Evolutionary conservation across 495 filamentous ascomycete species (phyloP).

Genomic region (Talaromyces ruber): DNA sequence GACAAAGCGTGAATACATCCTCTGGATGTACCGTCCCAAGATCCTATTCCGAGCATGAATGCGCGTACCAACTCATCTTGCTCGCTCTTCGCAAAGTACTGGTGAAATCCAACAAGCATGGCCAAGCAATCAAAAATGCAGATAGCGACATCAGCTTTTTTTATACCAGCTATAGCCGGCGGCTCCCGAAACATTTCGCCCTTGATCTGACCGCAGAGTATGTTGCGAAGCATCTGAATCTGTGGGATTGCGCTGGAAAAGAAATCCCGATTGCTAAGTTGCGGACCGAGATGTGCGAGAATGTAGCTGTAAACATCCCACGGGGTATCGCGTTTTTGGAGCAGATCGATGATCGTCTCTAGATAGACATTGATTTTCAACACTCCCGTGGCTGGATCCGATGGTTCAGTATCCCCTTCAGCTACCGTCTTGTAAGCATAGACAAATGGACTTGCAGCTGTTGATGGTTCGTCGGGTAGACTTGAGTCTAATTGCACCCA

Average conservation of each 20-base stretch:
- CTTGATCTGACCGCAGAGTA: constrained; percentile 74
- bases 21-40: constrained; percentile 78
- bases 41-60: constrained; percentile 74
- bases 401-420: constrained; percentile 14
- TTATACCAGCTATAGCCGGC: constrained; percentile 62
- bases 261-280: constrained; percentile 82
- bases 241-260: constrained; percentile 64
- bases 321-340: constrained; percentile 63
- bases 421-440: constrained; percentile 22
- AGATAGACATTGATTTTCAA: constrained; percentile 70
- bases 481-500: constrained; percentile 46
- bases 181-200: constrained; percentile 66
- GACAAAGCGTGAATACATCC: constrained; percentile 90
- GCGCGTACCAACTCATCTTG: constrained; percentile 80
- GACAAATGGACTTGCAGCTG: constrained; percentile 35
- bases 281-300: constrained; percentile 75
- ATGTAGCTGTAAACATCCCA: constrained; percentile 96
- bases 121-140: constrained; percentile 79
- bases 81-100: constrained; percentile 73
- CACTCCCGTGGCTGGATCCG: constrained; percentile 15
- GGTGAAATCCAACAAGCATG: constrained; percentile 80
- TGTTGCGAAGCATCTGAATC: constrained; percentile 65
- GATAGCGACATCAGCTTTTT: constrained; percentile 79
- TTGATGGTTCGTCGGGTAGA: constrained; percentile 44
- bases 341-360: constrained; percentile 59